Evolutionary conservation across 2,329 filamentous ascomycete species (phyloP).

Genomic region (Arthrinium phaeospermum): DNA sequence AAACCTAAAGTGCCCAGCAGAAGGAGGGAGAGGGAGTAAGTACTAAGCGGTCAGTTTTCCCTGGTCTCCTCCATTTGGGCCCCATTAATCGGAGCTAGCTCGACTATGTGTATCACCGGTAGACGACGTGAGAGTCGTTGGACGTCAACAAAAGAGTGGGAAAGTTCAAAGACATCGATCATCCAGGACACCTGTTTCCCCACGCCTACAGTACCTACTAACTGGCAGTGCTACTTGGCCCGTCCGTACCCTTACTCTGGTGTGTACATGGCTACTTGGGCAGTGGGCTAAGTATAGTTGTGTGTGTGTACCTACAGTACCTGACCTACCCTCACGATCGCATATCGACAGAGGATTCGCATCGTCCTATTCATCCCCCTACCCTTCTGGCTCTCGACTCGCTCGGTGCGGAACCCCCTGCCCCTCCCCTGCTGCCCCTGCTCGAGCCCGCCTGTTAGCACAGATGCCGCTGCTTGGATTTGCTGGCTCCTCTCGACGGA

Average conservation of each 20-base stretch:
- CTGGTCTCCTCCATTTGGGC: conserved; percentile 6
- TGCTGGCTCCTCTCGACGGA: conserved; percentile 9
- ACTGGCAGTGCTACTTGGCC: background rate
- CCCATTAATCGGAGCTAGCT: conserved; percentile 13
- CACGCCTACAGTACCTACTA: background rate
- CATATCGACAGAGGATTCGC: background rate
- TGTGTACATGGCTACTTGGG: background rate
- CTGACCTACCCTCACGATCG: conserved; percentile 2
- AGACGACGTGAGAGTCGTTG: background rate
- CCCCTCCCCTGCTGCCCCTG: too few species aligned
- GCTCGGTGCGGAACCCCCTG: conserved; percentile 9
- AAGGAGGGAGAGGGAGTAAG: background rate
- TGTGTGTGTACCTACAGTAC: background rate
- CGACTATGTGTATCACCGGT: conserved; percentile 8
- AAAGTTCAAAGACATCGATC: conserved; percentile 10
- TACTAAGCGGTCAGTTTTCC: conserved; percentile 2
- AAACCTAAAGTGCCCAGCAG: conserved; percentile 9
- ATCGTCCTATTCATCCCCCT: background rate
- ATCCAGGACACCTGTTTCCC: conserved; percentile 1
- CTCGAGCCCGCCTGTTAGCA: background rate
- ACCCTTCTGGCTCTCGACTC: background rate
- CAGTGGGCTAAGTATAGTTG: background rate
- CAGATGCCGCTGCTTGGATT: conserved; percentile 3
- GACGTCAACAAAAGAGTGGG: background rate
- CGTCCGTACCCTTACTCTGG: background rate